These are phyloP conservation scores for Moesziomyces parantarcticus DNA, from an alignment of 1,284 basidiomycete genomes.

Conservation along the genomic window DNA sequence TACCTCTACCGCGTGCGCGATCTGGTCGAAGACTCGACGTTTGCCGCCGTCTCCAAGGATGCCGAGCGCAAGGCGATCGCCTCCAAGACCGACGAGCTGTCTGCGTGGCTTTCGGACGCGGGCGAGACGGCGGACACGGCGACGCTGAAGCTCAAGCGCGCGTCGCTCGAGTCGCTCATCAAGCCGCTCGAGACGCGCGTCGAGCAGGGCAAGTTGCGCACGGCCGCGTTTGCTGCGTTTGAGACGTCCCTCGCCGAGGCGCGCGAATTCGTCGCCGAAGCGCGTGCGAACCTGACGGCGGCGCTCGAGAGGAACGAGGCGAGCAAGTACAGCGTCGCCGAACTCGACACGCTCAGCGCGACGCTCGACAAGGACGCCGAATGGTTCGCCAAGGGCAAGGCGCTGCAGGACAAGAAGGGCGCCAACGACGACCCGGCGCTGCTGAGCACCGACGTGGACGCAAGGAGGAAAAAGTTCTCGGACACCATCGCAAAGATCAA, in stretches of 20 bases:
- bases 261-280: constrained; percentile 82
- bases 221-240: constrained; percentile 76
- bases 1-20: constrained; percentile 91
- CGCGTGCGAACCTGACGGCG: constrained; percentile 73
- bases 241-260: constrained; percentile 75
- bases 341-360: constrained; percentile 59
- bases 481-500: constrained; percentile 61
- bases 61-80: constrained; percentile 77
- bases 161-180: constrained; percentile 83
- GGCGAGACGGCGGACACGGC: constrained; percentile 80
- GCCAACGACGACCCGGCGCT: constrained; percentile 62
- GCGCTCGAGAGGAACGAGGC: constrained; percentile 71
- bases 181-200: constrained; percentile 84
- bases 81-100: constrained; percentile 77
- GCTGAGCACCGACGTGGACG: constrained; percentile 60
- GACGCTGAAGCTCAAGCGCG: constrained; percentile 61
- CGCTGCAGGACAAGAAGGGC: constrained; percentile 52
- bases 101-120: constrained; percentile 84
- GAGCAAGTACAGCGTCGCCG: constrained; percentile 64
- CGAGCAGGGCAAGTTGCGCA: constrained; percentile 79
- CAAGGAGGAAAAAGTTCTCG: constrained; percentile 58
- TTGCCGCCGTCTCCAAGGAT: constrained; percentile 82
- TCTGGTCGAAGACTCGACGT: constrained; percentile 74
- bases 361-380: constrained; percentile 56
- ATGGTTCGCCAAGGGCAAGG: constrained; percentile 64